phyloP scores from a whole-genome alignment of 768 basidiomycete species.

The Naganishia kalamii region DNA sequence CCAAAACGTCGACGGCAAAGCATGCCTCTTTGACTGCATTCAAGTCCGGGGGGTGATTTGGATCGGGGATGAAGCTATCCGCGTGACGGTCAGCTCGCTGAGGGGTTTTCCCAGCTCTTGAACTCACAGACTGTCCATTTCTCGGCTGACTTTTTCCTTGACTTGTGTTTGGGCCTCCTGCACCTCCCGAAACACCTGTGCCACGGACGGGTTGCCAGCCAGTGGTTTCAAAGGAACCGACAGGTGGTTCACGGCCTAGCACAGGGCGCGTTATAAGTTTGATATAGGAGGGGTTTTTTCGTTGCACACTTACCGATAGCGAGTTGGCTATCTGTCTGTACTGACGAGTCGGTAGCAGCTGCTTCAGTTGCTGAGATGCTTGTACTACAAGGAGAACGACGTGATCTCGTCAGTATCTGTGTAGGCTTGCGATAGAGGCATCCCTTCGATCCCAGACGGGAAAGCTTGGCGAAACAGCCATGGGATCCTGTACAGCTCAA shows the following conservation, averaged over 20 bases:
- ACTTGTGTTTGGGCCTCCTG: slow-evolving; percentile 76
- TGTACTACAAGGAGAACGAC: slow-evolving; percentile 55
- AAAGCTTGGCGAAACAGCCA: too few relatives aligned
- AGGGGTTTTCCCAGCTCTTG: background rate
- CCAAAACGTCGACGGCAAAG: slow-evolving; percentile 79
- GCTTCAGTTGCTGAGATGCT: slow-evolving; percentile 71
- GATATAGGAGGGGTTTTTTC: slow-evolving; percentile 22
- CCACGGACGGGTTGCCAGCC: slow-evolving; percentile 66
- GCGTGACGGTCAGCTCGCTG: background rate
- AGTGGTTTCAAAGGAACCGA: slow-evolving; percentile 72
- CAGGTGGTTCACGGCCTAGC: slow-evolving; percentile 80
- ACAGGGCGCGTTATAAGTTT: too few relatives aligned
- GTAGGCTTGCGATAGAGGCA: too few relatives aligned
- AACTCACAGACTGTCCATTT: slow-evolving; percentile 88
- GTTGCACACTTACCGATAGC: slow-evolving; percentile 57
- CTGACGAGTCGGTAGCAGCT: slow-evolving; percentile 65
- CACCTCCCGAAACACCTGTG: slow-evolving; percentile 69
- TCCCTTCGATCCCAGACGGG: too few relatives aligned
- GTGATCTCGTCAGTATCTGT: too few relatives aligned
- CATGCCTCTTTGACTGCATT: slow-evolving; percentile 72
- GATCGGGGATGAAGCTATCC: slow-evolving; percentile 70
- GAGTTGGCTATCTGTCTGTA: slow-evolving; percentile 80
- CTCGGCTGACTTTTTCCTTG: slow-evolving; percentile 71
- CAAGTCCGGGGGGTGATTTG: slow-evolving; percentile 58
- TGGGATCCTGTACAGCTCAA: too few relatives aligned